A percentile compares a stretch with the other conserved stretches of the same genome.
Evolutionary conservation across 2,329 filamentous ascomycete species (phyloP).

Genomic region (Fusarium sp.): DNA sequence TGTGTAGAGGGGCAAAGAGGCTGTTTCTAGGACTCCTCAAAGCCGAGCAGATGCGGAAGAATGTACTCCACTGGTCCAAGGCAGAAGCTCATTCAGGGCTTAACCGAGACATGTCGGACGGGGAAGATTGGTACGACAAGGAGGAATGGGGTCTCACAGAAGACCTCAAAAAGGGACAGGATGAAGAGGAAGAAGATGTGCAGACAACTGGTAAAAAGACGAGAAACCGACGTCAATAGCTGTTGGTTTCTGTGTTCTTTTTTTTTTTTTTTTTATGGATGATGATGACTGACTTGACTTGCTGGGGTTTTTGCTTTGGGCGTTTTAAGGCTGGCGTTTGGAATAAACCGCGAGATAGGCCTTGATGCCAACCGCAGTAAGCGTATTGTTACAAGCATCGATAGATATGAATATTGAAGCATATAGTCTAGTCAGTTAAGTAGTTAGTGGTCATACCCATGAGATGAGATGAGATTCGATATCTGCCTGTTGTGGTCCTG

Average conservation of each 20-base stretch:
- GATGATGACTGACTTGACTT: constrained; percentile 38
- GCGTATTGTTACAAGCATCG: constrained; percentile 18
- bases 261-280: constrained; percentile 11
- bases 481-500: background rate
- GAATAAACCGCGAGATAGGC: constrained; percentile 25
- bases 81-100: constrained; percentile 75
- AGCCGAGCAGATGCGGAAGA: constrained; percentile 74
- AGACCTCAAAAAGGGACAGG: constrained; percentile 81
- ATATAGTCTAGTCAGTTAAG: background rate
- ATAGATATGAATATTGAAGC: constrained; percentile 22
- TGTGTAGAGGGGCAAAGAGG: constrained; percentile 73
- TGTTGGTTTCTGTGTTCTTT: background rate
- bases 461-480: background rate
- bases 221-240: constrained; percentile 57
- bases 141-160: constrained; percentile 80
- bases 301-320: constrained; percentile 30
- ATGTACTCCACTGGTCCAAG: constrained; percentile 78
- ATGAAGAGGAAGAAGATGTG: constrained; percentile 81
- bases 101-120: constrained; percentile 81
- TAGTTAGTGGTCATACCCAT: background rate
- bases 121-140: constrained; percentile 88
- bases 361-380: constrained; percentile 29
- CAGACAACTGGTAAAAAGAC: constrained; percentile 68
- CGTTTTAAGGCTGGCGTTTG: constrained; percentile 31
- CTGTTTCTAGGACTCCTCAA: constrained; percentile 76